Evolutionary conservation across 257 asterid species (phyloP).

Genomic region (Nicotiana knightiana): DNA sequence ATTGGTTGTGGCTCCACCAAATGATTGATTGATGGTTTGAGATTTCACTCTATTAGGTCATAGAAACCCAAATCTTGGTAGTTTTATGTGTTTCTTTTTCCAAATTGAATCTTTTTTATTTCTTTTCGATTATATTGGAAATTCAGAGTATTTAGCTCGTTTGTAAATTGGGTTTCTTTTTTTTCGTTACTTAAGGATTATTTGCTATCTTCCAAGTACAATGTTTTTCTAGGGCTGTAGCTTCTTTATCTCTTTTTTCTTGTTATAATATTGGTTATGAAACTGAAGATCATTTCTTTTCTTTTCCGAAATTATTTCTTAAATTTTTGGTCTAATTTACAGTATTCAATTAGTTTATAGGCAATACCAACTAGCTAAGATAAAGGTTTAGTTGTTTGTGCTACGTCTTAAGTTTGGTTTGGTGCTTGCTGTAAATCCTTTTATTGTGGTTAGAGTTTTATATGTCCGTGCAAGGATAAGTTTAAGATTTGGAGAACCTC

Average conservation of each 20-base stretch:
- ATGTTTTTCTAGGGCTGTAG: not conserved
- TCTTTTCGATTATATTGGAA: no score
- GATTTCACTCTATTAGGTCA: not conserved
- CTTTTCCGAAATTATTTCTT: not conserved
- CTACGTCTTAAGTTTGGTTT: not conserved
- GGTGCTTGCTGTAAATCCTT: not conserved
- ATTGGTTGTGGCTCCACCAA: no score
- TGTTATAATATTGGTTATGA: not conserved
- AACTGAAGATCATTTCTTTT: not conserved
- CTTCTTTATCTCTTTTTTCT: not conserved
- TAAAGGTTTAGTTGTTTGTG: not conserved
- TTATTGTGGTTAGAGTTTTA: not conserved
- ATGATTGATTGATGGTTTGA: not conserved
- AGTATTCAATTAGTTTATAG: not conserved
- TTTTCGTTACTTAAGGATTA: not conserved
- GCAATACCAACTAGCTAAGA: not conserved
- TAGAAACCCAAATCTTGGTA: conserved; percentile 35
- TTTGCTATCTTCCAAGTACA: not conserved
- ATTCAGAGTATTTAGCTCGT: no score
- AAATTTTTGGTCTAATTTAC: not conserved
- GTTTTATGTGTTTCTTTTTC: not conserved
- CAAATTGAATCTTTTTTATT: not conserved
- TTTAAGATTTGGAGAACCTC: not conserved
- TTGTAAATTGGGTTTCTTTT: no score
- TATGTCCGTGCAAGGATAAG: not conserved